A percentile compares a stretch with the other conserved stretches of the same genome.
These are phyloP conservation scores for Tolypocladium album DNA, from an alignment of 2,329 filamentous ascomycete genomes.

Conservation along the genomic window DNA sequence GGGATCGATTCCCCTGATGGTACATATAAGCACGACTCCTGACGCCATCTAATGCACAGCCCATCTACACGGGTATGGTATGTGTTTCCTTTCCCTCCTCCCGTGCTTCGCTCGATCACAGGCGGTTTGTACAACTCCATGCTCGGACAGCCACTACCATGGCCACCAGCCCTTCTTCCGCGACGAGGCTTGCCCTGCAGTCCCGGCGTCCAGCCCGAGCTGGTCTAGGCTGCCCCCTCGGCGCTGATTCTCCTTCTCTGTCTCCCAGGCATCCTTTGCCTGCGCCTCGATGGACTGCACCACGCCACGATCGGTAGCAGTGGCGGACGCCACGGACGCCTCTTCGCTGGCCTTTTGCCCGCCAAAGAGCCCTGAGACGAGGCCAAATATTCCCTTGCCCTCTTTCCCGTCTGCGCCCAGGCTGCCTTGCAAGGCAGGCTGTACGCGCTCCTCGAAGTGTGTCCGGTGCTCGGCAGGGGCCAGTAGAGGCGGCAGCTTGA, in stretches of 20 bases:
- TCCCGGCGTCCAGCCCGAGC: constrained; percentile 27
- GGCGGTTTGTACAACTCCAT: not conserved
- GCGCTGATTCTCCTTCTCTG: constrained; percentile 39
- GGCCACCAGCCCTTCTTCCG: constrained; percentile 41
- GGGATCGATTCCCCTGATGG: constrained; percentile 12
- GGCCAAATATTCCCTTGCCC: constrained; percentile 23
- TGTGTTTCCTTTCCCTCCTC: constrained; percentile 13
- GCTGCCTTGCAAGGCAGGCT: constrained; percentile 17
- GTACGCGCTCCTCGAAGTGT: constrained; percentile 23
- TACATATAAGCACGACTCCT: constrained; percentile 24
- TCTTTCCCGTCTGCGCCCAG: constrained; percentile 11
- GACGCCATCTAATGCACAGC: constrained; percentile 34
- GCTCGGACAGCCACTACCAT: constrained; percentile 17
- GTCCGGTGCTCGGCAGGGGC: constrained; percentile 29
- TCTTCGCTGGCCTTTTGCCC: constrained; percentile 4
- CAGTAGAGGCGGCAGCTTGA: constrained; percentile 40
- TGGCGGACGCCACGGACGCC: constrained; percentile 1
- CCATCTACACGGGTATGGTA: constrained; percentile 33
- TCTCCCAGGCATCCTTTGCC: constrained; percentile 33
- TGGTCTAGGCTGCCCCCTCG: constrained; percentile 40
- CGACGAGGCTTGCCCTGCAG: constrained; percentile 10
- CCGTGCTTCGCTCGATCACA: constrained; percentile 5
- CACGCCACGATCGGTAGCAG: constrained; percentile 5
- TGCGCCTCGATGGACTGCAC: constrained; percentile 21
- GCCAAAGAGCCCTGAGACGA: constrained; percentile 20